phyloP scores from a whole-genome alignment of 2,329 filamentous ascomycete genomes.

The Monosporascus sp. region DNA sequence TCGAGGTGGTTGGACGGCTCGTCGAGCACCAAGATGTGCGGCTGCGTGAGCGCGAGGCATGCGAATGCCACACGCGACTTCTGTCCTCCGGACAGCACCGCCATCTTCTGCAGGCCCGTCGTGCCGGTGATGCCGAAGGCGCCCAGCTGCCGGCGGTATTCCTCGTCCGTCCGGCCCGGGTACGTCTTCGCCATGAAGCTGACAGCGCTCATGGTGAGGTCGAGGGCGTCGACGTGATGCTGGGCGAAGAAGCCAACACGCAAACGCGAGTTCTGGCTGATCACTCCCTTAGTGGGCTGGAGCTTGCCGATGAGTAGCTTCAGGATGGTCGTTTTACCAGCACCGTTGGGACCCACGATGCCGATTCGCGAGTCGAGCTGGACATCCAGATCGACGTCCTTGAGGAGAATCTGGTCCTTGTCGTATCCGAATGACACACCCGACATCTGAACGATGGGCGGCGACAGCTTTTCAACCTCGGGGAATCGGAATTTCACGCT shows the following conservation, averaged over 20 bases:
- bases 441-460: constrained; percentile 96
- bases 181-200: constrained; percentile 94
- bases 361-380: constrained; percentile 97
- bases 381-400: constrained; percentile 88
- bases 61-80: constrained; percentile 98
- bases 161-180: constrained; percentile 87
- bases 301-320: constrained; percentile 93
- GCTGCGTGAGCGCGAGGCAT: constrained; percentile 88
- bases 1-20: constrained; percentile 98
- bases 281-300: constrained; percentile 68
- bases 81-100: constrained; percentile 86
- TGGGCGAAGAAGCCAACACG: constrained; percentile 96
- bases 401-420: constrained; percentile 71
- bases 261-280: constrained; percentile 82
- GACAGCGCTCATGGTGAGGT: constrained; percentile 82
- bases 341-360: constrained; percentile 98
- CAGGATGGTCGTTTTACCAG: constrained; percentile 96
- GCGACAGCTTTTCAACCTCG: constrained; percentile 93
- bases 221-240: constrained; percentile 94
- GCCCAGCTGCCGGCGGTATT: constrained; percentile 91
- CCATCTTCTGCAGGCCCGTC: constrained; percentile 96
- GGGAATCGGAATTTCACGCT: constrained; percentile 96
- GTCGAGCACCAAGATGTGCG: constrained; percentile 95
- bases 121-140: constrained; percentile 89
- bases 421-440: constrained; percentile 87